These are phyloP conservation scores for Malassezia brasiliensis DNA, from an alignment of 1,284 basidiomycete species.

Conservation along the genomic window DNA sequence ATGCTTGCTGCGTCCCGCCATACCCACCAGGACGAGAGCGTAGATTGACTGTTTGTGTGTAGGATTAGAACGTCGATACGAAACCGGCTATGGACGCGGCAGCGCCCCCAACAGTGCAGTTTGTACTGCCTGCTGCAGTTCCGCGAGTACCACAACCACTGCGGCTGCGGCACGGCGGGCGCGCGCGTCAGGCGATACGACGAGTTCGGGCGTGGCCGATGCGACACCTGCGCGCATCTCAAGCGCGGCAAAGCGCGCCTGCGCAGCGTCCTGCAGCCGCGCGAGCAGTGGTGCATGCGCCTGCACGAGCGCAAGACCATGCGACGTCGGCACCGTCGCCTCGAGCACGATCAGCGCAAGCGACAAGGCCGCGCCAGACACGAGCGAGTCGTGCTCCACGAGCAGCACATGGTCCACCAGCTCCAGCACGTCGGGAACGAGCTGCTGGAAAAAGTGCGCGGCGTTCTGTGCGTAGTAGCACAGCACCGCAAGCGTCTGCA, in stretches of 20 bases:
- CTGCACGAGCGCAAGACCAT: neutral
- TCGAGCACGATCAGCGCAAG: conserved; percentile 12
- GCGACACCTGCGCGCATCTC: neutral
- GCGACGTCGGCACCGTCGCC: neutral
- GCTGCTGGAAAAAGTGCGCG: neutral
- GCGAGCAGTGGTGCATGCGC: conserved; percentile 2
- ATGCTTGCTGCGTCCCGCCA: neutral
- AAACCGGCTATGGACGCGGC: neutral
- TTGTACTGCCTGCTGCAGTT: conserved; percentile 4
- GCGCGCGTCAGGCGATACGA: neutral
- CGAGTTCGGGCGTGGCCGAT: neutral
- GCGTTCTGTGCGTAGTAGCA: conserved; percentile 7
- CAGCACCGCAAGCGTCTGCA: conserved; percentile 14
- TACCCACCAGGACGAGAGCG: neutral
- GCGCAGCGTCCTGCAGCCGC: conserved; percentile 9
- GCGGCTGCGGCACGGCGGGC: conserved; percentile 4
- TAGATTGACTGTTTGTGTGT: neutral
- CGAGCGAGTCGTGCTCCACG: conserved; percentile 25
- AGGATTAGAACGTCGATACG: neutral
- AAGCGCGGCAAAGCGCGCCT: neutral
- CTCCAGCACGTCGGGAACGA: conserved; percentile 7
- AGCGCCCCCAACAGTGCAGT: neutral
- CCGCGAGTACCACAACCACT: conserved; percentile 9
- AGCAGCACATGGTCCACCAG: neutral
- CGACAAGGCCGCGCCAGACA: conserved; percentile 6